Base-by-base conservation (phyloP, 208 protist species). In the Leishmania guyanensis region DNA sequence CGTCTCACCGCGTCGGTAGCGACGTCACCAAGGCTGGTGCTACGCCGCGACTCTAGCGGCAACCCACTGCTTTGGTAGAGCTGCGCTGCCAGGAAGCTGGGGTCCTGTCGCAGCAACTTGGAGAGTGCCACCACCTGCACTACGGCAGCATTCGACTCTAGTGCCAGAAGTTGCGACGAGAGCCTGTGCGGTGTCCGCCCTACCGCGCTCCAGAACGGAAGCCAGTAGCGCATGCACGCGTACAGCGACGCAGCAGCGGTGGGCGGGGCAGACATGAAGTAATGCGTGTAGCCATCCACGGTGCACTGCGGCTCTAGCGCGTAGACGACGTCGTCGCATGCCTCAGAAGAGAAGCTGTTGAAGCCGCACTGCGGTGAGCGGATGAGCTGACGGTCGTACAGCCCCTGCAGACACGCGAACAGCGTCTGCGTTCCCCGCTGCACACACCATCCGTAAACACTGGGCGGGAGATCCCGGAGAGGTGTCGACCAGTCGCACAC, bases 141-240 rank as follows among this genome's bases (percentile, higher is more conserved):
- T 33, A 90, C 79, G 3, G 77, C 80, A 56, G 85, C 69, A 74
- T 94, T 89, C 53, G 84, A 71, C 39, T 90, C 87, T 14, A 73
- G 84, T 12, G 80, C 46, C n/a, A 90, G 72, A 29, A 92, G 51
- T 29, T 46, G 73, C 16, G 71, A 54, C 33, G 64, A 65, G 5
- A 71, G 65, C 16, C 36, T 16, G 8, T 77, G 54, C 70, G 64
- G 72, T n/a, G 54, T 20, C 43, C 74, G 69, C 22, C 72, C 48
- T 16, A 74, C 54, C 4, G 60, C 75, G 14, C 51, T 81, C 80
- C 84, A 86, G 17, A 87, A 62, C 9, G 87, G 79, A 64, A 86
- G 39, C 92, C 94, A 97, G 79, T 92, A 97, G n/a, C 81, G 85
- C 83, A 97, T 81, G 74, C 93, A 85, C 69, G 80, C 78, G 85